These are phyloP conservation scores for Fusarium torreyae DNA, from an alignment of 2,329 filamentous ascomycete genomes.

Conservation along the genomic window DNA sequence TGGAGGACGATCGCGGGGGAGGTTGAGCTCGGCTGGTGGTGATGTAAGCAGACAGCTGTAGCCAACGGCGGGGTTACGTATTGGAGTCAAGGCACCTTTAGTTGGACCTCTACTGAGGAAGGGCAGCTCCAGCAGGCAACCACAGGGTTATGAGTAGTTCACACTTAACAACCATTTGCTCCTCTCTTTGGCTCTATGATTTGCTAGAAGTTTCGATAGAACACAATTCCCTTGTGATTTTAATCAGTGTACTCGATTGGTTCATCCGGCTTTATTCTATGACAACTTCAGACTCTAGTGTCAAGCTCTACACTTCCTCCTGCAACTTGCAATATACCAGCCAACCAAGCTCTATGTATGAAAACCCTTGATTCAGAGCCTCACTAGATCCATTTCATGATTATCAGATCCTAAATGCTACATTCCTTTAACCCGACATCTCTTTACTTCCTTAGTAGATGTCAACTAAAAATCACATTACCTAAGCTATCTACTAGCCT, in stretches of 20 bases:
- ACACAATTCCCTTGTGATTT: not conserved
- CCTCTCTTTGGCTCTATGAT: not conserved
- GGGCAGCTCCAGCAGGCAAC: conserved; percentile 30
- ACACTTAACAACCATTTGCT: not conserved
- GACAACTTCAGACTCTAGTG: not conserved
- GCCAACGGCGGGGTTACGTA: conserved; percentile 33
- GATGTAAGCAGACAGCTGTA: conserved; percentile 40
- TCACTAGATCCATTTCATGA: not conserved
- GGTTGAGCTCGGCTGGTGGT: conserved; percentile 34
- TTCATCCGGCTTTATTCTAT: not conserved
- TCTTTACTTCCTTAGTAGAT: too few species aligned
- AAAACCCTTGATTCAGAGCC: not conserved
- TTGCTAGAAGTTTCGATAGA: conserved; percentile 25
- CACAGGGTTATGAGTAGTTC: conserved; percentile 4
- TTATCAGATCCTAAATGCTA: not conserved
- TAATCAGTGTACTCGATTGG: not conserved
- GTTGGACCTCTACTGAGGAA: not conserved
- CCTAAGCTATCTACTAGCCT: conserved; percentile 22
- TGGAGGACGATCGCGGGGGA: conserved; percentile 23
- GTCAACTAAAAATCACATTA: not conserved
- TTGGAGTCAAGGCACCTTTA: conserved; percentile 2
- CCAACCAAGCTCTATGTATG: not conserved
- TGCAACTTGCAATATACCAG: not conserved
- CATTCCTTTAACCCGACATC: not conserved
- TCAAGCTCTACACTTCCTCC: conserved; percentile 1